A percentile compares a stretch with the other conserved stretches of the same genome.
These are phyloP conservation scores for Fomitopsis betulina DNA, from an alignment of 1,284 basidiomycete genomes.

Conservation along the genomic window DNA sequence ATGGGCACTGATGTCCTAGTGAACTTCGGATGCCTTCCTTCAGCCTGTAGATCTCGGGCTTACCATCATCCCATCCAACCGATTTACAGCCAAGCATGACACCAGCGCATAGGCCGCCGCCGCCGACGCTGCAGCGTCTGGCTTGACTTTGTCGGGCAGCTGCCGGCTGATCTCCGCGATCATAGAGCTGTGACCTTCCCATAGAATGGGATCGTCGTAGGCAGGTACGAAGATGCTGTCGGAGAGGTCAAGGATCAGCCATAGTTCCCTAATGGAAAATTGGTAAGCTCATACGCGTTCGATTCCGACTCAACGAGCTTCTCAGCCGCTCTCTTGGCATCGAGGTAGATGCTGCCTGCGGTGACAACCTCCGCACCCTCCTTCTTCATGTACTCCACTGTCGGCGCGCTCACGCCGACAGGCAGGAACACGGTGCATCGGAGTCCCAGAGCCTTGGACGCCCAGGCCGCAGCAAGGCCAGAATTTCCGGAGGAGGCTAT, in stretches of 20 bases:
- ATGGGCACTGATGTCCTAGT: constrained; percentile 45
- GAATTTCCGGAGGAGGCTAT: constrained; percentile 75
- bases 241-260: neutral
- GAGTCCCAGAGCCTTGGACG: constrained; percentile 47
- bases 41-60: constrained; percentile 1
- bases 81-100: constrained; percentile 58
- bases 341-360: constrained; percentile 51
- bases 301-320: constrained; percentile 31
- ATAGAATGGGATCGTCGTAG: constrained; percentile 62
- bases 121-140: constrained; percentile 73
- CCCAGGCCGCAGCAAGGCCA: constrained; percentile 65
- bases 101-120: constrained; percentile 66
- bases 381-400: constrained; percentile 43
- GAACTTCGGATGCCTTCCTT: neutral
- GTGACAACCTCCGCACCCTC: constrained; percentile 54
- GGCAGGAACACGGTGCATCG: constrained; percentile 68
- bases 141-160: constrained; percentile 38
- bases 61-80: constrained; percentile 63
- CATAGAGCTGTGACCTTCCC: constrained; percentile 73
- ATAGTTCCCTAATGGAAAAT: neutral
- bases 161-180: constrained; percentile 58
- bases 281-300: constrained; percentile 47
- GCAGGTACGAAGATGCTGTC: constrained; percentile 60
- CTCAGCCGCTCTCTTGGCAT: constrained; percentile 48
- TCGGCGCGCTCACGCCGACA: constrained; percentile 40